Percentiles rank a stretch among this genome's conserved stretches.
phyloP scores from a whole-genome alignment of 768 basidiomycete genomes.

The Tricholoma furcatifolium region DNA sequence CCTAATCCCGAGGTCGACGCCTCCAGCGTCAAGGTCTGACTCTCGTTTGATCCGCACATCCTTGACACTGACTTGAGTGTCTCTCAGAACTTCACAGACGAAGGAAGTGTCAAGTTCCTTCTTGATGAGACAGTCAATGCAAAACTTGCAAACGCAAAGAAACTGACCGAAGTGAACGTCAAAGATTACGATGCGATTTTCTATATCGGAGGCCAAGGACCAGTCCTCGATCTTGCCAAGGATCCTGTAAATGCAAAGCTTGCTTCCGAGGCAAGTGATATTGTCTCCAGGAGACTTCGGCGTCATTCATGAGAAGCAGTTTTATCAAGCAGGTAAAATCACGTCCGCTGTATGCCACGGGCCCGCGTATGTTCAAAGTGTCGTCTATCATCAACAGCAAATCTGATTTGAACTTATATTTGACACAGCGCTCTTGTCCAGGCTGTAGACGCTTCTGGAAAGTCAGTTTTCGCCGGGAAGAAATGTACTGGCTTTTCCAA shows the following conservation, averaged over 20 bases:
- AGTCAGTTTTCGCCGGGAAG: constrained; percentile 64
- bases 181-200: constrained; percentile 73
- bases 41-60: neutral
- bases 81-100: constrained; percentile 35
- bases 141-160: constrained; percentile 57
- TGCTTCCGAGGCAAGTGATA: constrained; percentile 46
- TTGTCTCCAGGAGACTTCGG: neutral
- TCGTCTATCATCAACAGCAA: neutral
- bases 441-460: constrained; percentile 51
- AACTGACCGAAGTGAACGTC: constrained; percentile 54
- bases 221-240: constrained; percentile 65
- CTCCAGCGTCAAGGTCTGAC: constrained; percentile 46
- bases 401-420: neutral
- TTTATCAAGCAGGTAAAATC: constrained; percentile 66
- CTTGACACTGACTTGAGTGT: too few relatives aligned
- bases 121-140: constrained; percentile 49
- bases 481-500: constrained; percentile 70
- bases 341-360: constrained; percentile 81
- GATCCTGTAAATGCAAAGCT: constrained; percentile 59
- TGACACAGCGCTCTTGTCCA: constrained; percentile 54
- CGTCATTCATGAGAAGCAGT: constrained; percentile 34
- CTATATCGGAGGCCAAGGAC: constrained; percentile 80
- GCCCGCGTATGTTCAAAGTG: constrained; percentile 49
- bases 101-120: constrained; percentile 56
- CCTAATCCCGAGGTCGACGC: constrained; percentile 72